phyloP scores from a whole-genome alignment of 495 filamentous ascomycete genomes.

The Talaromyces liani region DNA sequence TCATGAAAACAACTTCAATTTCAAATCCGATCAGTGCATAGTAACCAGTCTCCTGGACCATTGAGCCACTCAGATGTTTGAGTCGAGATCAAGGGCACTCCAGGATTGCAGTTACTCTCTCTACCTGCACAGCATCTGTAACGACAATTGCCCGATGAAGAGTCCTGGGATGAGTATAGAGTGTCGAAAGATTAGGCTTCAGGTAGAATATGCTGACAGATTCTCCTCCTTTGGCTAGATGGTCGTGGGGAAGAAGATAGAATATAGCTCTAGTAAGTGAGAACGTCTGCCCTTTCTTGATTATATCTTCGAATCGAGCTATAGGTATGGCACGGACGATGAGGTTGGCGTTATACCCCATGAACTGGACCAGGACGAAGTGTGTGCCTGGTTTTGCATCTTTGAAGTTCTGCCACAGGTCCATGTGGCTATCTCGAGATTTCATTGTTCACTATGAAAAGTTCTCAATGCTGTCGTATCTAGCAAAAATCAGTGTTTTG shows the following conservation, averaged over 20 bases:
- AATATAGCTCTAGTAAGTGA: conserved; percentile 42
- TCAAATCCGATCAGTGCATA: conserved; percentile 64
- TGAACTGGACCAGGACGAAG: conserved; percentile 59
- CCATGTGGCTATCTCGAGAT: background rate
- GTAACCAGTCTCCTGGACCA: conserved; percentile 24
- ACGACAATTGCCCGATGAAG: conserved; percentile 47
- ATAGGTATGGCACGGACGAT: conserved; percentile 56
- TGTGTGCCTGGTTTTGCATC: conserved; percentile 29
- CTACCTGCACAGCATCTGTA: conserved; percentile 19
- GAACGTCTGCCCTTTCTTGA: conserved; percentile 38
- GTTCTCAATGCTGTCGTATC: background rate
- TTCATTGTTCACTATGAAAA: background rate
- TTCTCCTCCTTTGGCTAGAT: conserved; percentile 28
- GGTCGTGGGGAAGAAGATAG: conserved; percentile 50
- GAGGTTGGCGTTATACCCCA: conserved; percentile 56
- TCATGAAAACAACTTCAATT: conserved; percentile 63
- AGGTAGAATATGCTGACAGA: conserved; percentile 44
- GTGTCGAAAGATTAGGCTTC: conserved; percentile 44
- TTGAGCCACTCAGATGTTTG: conserved; percentile 32
- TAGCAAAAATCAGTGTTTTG: background rate
- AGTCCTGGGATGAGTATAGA: conserved; percentile 37
- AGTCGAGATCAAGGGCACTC: conserved; percentile 49
- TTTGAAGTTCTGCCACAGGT: conserved; percentile 20
- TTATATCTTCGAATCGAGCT: conserved; percentile 44
- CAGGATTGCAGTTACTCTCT: conserved; percentile 28